Base-by-base conservation (phyloP, 2,329 filamentous ascomycete genomes). In the Periconia sp. region DNA sequence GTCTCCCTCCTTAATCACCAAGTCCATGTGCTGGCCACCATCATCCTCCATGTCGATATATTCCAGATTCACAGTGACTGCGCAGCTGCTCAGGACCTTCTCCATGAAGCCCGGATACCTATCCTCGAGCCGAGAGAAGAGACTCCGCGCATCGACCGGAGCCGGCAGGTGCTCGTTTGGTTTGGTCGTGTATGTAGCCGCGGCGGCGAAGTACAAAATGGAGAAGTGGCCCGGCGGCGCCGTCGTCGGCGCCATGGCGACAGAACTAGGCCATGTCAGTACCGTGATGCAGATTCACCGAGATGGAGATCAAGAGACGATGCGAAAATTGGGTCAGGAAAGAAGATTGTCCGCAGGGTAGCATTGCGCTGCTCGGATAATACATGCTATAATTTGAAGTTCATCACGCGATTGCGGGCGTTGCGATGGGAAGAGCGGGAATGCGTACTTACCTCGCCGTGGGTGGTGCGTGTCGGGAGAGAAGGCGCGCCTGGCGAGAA, bases 121-220 rank as follows among this genome's bases (percentile, higher is more conserved):
- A 61, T 79, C 71, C 61, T 95, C 89, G 6, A 95, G 77, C 48
- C 73, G 64, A n/a, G 73, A 70, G 58, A 89, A 90, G 16, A 95
- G 78, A 53, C 81, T 73, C 26, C 72, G 66, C 19, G 89, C 66
- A 2, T 79, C 73, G 24, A 92, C 66, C 24, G 88, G 87, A 10
- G 88, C 88, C 2, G 81, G 75, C 9, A 94, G 66, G 12, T 73
- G 61, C 61, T 94, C 89, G 48, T 76, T 74, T 46, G 85, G 78
- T 61, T 83, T 87, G n/a, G 76, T 75, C 1, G 89, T 90, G 67
- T 81, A 88, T 22, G 85, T 85, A 43, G 81, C 79, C 11, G 88
- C 88, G 49, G 83, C 81, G 44, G 89, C 89, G 72, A 95, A 95
- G 73, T 92, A 95, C 41, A 94, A 81, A 32, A 95, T 74, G 43